phyloP scores from a whole-genome alignment of 78 protist species.

The Chrysochromulina tobinii region DNA sequence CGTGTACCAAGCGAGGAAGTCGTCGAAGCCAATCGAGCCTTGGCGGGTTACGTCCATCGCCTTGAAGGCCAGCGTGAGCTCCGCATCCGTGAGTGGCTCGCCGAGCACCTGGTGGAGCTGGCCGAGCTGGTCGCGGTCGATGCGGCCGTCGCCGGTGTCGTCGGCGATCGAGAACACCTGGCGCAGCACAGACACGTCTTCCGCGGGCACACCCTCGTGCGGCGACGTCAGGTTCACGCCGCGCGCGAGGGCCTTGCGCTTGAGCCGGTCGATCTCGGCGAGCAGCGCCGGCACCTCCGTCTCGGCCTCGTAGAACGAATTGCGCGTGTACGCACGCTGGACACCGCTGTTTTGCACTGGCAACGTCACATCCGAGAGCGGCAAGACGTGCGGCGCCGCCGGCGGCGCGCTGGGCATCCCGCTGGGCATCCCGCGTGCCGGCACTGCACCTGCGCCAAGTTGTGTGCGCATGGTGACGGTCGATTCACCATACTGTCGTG shows the following conservation, averaged over 20 bases:
- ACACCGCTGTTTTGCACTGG: too few relatives aligned
- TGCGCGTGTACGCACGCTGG: too few relatives aligned
- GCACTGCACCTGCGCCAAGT: background rate
- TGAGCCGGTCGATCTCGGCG: conserved; percentile 21
- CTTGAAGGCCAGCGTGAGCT: background rate
- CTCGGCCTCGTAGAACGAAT: too few relatives aligned
- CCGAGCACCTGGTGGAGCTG: background rate
- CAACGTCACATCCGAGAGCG: too few relatives aligned
- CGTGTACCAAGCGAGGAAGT: conserved; percentile 23
- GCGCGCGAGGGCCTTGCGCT: conserved; percentile 37
- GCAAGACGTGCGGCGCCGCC: too few relatives aligned
- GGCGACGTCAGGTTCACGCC: conserved; percentile 24
- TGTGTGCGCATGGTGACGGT: conserved; percentile 21
- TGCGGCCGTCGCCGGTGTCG: background rate
- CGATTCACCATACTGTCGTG: background rate
- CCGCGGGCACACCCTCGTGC: conserved; percentile 23
- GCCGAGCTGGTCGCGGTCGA: background rate
- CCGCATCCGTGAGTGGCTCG: conserved; percentile 4
- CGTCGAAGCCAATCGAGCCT: background rate
- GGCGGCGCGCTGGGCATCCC: too few relatives aligned
- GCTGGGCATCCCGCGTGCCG: too few relatives aligned
- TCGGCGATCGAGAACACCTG: background rate
- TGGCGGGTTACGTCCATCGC: background rate
- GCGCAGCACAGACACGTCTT: background rate
- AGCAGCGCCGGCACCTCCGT: background rate